Evolutionary conservation across 129 eudicot species (phyloP).

Genomic region (Centella asiatica): DNA sequence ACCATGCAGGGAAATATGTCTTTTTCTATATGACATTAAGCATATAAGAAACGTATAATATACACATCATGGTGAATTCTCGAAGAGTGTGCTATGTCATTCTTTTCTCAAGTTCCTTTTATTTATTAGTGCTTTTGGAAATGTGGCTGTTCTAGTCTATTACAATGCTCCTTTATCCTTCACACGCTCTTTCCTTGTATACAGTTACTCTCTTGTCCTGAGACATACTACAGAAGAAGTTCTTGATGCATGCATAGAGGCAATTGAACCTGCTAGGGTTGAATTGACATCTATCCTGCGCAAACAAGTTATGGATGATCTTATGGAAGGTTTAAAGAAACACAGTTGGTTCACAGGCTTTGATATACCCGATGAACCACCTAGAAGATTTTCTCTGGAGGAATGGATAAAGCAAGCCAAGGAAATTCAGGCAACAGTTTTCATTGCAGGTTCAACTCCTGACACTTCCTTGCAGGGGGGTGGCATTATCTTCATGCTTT

Average conservation of each 20-base stretch:
- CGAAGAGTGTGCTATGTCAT: no score
- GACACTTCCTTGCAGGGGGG: neutral
- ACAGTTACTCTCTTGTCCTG: conserved; percentile 78
- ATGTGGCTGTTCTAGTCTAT: neutral
- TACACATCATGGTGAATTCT: no score
- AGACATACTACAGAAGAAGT: conserved; percentile 98
- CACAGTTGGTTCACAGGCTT: conserved; percentile 77
- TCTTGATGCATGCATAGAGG: conserved; percentile 81
- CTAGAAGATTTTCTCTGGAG: conserved; percentile 43
- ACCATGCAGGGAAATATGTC: neutral
- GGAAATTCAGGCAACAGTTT: conserved; percentile 72
- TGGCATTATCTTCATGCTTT: no score
- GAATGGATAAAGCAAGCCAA: conserved; percentile 78
- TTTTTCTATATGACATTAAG: neutral
- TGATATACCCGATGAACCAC: conserved; percentile 70
- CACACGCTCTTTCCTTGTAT: conserved; percentile 3
- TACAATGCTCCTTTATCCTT: neutral
- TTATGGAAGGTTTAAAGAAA: conserved; percentile 44
- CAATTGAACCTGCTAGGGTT: conserved; percentile 68
- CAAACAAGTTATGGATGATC: conserved; percentile 65
- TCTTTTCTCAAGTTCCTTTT: no score
- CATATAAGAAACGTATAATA: neutral
- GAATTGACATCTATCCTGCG: conserved; percentile 66
- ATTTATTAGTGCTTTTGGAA: neutral
- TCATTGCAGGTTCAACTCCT: conserved; percentile 62